Evolutionary conservation across 2,329 filamentous ascomycete species (phyloP).

Genomic region (Dactylellina parvicollis): DNA sequence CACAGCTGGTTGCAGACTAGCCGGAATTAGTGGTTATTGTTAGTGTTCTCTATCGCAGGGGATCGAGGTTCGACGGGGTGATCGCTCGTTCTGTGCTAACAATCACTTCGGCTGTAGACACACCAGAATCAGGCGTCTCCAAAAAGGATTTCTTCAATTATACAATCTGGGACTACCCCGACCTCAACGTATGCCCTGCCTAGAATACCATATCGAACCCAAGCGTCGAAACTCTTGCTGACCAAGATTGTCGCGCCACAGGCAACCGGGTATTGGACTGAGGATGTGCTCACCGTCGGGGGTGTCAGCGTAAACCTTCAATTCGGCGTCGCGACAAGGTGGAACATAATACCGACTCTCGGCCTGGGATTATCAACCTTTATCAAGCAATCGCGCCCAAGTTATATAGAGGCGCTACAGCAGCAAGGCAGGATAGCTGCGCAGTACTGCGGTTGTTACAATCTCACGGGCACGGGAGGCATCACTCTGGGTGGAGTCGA

Average conservation of each 20-base stretch:
- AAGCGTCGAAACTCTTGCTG: too few relatives aligned
- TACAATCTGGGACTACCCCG: not conserved
- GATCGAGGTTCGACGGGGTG: too few relatives aligned
- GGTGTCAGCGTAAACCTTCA: constrained; percentile 11
- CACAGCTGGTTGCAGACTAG: not conserved
- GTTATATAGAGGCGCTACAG: constrained; percentile 13
- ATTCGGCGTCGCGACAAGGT: constrained; percentile 5
- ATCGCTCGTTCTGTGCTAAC: too few relatives aligned
- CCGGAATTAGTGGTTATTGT: constrained; percentile 17
- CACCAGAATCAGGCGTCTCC: not conserved
- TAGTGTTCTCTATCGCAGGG: too few relatives aligned
- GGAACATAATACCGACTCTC: constrained; percentile 6
- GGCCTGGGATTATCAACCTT: not conserved
- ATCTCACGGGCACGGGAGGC: not conserved
- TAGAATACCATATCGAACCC: too few relatives aligned
- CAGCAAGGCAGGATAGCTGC: constrained; percentile 29
- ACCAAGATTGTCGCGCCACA: too few relatives aligned
- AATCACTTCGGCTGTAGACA: too few relatives aligned
- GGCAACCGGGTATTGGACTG: constrained; percentile 8
- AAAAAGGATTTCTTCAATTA: constrained; percentile 2
- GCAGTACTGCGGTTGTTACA: constrained; percentile 17
- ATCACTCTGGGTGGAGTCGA: constrained; percentile 20
- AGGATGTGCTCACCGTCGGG: constrained; percentile 1
- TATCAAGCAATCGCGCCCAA: not conserved
- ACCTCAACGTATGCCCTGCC: not conserved